Evolutionary conservation across 2,329 filamentous ascomycete genomes (phyloP), one percentile per base, ranked within the genome.

Genomic region (Pseudopithomyces chartarum): DNA sequence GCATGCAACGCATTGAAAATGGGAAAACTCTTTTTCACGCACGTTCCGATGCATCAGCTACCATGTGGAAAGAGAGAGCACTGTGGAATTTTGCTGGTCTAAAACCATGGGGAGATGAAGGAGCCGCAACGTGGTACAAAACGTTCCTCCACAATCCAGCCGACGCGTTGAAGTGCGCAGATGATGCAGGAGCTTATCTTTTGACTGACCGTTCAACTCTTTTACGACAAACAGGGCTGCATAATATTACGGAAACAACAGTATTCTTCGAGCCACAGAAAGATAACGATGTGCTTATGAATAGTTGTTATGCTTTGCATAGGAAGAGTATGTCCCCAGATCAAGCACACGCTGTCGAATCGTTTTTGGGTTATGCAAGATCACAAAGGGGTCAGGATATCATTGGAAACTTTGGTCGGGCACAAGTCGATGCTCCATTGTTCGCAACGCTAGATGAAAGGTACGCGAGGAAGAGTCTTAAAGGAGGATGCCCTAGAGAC

Each of bases 21-120:
- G 26, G n/a, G 43, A 20, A 20, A 8, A 19, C n/a, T 46, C 17
- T 46, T 5, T 46, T 46, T 20, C 43, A 46, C 17, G 23, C 43
- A 33, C 43, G 43, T 26, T 23, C 43, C 12, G 43, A 46, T n/a
- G 26, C 26, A 3, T 46, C 43, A 10, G 43, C 43, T 5, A 46
- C 43, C 2, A 46, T 46, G 43, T 46, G 43, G 43, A 46, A 46
- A 46, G 43, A 46, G 26, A 26, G 43, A n/a, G 26, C 43, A 12
- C 29, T 46, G 26, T 46, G 43, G 43, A 5, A n/a, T 6, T 15
- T 8, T 13, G 26, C 26, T 19, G 26, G 43, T 7, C 8, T 46
- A 10, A 12, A 46, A 29, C 43, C 43, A 19, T 46, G 43, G 43
- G 43, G 33, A 19, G n/a, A 46, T 19, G 26, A 46, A 8, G 8